These are phyloP conservation scores for Aspergillus aculeatus DNA, from an alignment of 2,329 filamentous ascomycete genomes.

Conservation along the genomic window DNA sequence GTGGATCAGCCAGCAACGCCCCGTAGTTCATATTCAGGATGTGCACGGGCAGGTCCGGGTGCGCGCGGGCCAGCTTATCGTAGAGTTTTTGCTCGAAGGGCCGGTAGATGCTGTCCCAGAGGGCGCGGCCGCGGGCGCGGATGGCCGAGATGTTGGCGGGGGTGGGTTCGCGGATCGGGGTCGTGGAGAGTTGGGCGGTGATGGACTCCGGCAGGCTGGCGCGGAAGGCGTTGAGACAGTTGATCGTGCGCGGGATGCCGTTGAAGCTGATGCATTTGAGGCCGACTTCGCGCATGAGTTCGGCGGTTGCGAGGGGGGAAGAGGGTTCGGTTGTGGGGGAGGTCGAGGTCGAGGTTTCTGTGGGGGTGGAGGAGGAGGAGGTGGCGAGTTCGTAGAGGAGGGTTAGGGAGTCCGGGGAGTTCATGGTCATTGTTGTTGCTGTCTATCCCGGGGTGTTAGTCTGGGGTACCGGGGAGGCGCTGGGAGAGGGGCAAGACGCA, in stretches of 20 bases:
- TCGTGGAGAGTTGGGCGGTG: conserved; percentile 53
- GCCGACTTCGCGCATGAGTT: conserved; percentile 47
- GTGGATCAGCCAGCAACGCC: conserved; percentile 68
- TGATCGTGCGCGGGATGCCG: conserved; percentile 75
- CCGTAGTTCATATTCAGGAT: conserved; percentile 76
- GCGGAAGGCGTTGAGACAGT: conserved; percentile 72
- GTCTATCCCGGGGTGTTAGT: conserved; percentile 45
- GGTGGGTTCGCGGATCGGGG: conserved; percentile 56
- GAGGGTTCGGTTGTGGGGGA: conserved; percentile 17
- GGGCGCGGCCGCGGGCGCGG: conserved; percentile 57
- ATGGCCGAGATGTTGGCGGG: conserved; percentile 56
- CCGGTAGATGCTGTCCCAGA: conserved; percentile 76
- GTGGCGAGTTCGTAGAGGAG: conserved; percentile 56
- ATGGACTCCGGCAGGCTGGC: conserved; percentile 60
- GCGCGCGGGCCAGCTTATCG: conserved; percentile 68
- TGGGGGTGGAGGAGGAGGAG: background rate
- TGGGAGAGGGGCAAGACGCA: conserved; percentile 31
- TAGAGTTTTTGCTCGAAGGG: conserved; percentile 72
- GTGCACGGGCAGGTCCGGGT: conserved; percentile 78
- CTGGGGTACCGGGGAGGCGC: too few relatives aligned
- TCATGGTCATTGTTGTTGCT: conserved; percentile 80
- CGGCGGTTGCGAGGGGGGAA: conserved; percentile 33
- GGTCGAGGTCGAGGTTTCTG: too few relatives aligned
- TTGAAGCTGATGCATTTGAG: conserved; percentile 50
- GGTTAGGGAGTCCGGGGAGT: conserved; percentile 73